These are phyloP conservation scores for Suillus variegatus DNA, from an alignment of 768 basidiomycete genomes.

Conservation along the genomic window DNA sequence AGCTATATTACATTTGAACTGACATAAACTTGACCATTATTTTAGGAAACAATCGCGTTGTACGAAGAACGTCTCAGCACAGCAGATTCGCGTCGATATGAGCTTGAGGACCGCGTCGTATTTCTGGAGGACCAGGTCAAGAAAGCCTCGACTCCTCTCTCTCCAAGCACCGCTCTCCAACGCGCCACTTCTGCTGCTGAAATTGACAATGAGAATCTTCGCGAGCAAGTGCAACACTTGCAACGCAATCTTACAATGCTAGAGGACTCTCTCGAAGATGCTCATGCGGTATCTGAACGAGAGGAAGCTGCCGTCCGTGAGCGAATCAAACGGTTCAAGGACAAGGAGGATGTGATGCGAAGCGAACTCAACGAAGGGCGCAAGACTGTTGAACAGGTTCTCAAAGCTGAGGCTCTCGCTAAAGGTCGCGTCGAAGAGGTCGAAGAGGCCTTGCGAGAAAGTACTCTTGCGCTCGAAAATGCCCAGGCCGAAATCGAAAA, in stretches of 20 bases:
- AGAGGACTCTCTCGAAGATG: conserved; percentile 87
- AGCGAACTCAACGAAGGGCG: conserved; percentile 70
- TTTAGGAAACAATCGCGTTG: conserved; percentile 88
- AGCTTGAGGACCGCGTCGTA: conserved; percentile 68
- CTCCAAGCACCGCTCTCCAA: conserved; percentile 36
- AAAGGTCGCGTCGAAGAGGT: conserved; percentile 77
- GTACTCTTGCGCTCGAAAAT: conserved; percentile 83
- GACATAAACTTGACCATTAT: conserved; percentile 10
- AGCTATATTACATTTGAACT: conserved; percentile 17
- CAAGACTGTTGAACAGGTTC: conserved; percentile 62
- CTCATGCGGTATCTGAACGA: conserved; percentile 63
- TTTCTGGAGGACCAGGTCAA: conserved; percentile 55
- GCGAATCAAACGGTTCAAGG: conserved; percentile 65
- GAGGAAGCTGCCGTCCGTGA: conserved; percentile 69
- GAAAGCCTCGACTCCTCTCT: conserved; percentile 30
- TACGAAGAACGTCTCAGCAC: conserved; percentile 87
- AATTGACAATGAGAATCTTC: conserved; percentile 93
- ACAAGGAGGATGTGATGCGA: conserved; percentile 70
- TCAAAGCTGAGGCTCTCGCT: conserved; percentile 61
- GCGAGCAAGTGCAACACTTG: conserved; percentile 87
- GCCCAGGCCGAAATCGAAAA: conserved; percentile 88
- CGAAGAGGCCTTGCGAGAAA: conserved; percentile 88
- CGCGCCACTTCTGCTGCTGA: conserved; percentile 71
- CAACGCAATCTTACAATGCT: conserved; percentile 72
- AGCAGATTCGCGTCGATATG: conserved; percentile 72